Base-by-base conservation (phyloP, 176 grass and related monocot species). In the Thinopyrum elongatum region DNA sequence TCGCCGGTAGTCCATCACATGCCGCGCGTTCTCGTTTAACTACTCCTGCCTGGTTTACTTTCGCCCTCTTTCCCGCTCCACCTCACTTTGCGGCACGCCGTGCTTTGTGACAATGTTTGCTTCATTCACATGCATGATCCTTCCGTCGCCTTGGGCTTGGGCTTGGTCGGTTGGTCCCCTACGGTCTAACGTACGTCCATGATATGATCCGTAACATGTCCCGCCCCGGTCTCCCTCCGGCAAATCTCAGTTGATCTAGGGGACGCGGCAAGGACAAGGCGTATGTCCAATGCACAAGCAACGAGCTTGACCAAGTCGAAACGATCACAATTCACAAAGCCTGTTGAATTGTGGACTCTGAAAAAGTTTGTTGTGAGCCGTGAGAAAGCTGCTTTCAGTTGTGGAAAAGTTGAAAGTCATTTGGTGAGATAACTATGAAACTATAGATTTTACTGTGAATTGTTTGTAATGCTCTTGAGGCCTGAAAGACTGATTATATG, bases 1-100 rank as follows among this genome's bases (percentile, higher is more conserved):
- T 65, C 28, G 28, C 63, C 14, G 63, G 63, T 65, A 29, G 59
- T 30, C 86, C 25, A 68, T 82, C 86, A 87, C 79, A 73, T 87
- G 79, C 70, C 3, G 34, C 46, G 31, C 55, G 4, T 44, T 4
- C 44, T 14, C 16, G 14, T 41, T 49, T 2, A 3, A 21, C 10
- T 6, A 15, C 2, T 65, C 25, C 69, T 33, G 49, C 16, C 49
- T 2, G 49, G 6, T 17, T 53, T 53, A 53, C 33, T 57, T 66
- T 19, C 76, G 44, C 26, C 26, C 44, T 11, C 28, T 51, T 7
- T 38, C 3, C 17, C 33, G 16, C 5, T 36, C 19, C 46, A 10
- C 28, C 0, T 57, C 63, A 65, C 49, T 57, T 23, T 58, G 6
- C 29, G 29, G 74, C 74, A 58, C 19, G 47, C 74, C 74, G 49